phyloP scores from a whole-genome alignment of 2,329 filamentous ascomycete genomes.

The Cladorrhinum sp. region DNA sequence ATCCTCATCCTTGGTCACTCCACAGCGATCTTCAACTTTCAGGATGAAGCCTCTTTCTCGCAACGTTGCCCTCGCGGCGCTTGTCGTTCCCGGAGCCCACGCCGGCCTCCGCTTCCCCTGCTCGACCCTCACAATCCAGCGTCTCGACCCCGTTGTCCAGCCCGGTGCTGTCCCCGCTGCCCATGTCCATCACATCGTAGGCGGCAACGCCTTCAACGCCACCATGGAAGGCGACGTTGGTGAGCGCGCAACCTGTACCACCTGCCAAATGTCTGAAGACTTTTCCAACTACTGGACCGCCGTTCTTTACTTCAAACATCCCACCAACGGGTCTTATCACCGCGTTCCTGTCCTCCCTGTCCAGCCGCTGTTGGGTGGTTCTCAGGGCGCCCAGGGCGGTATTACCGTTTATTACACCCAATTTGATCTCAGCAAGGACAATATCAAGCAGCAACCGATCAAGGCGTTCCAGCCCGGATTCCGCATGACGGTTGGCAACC shows the following conservation, averaged over 20 bases:
- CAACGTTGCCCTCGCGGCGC: not conserved
- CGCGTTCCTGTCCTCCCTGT: conserved; percentile 26
- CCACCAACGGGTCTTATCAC: conserved; percentile 30
- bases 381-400: conserved; percentile 26
- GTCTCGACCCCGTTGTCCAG: conserved; percentile 28
- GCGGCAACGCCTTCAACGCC: conserved; percentile 29
- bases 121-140: conserved; percentile 30
- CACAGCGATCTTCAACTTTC: not conserved
- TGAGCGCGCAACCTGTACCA: conserved; percentile 28
- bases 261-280: conserved; percentile 31
- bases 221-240: conserved; percentile 28
- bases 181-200: conserved; percentile 28
- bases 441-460: conserved; percentile 26
- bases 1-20: not conserved
- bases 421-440: conserved; percentile 27
- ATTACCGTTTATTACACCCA: conserved; percentile 30
- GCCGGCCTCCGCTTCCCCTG: conserved; percentile 31
- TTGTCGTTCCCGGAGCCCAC: conserved; percentile 19
- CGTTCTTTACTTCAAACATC: conserved; percentile 29
- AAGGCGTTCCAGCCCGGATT: conserved; percentile 29
- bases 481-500: conserved; percentile 26
- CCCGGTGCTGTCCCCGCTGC: conserved; percentile 25
- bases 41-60: conserved; percentile 23
- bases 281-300: conserved; percentile 33
- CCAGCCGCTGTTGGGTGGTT: conserved; percentile 27